These are phyloP conservation scores for Eremothecium coryli DNA, from an alignment of 1,139 yeast genomes.

Conservation along the genomic window DNA sequence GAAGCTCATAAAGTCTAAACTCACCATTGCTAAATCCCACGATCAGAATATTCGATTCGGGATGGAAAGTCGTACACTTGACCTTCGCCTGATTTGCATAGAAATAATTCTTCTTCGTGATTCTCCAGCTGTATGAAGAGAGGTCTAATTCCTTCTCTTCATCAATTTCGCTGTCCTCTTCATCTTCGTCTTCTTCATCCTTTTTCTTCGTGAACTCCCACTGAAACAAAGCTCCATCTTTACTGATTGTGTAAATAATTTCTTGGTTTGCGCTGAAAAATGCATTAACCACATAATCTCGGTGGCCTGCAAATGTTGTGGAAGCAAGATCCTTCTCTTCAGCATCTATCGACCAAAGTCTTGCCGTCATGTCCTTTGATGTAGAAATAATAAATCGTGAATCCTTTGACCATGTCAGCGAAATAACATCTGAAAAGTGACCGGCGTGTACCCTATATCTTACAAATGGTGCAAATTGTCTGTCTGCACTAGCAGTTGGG, in stretches of 20 bases:
- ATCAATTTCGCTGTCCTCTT: constrained; percentile 31
- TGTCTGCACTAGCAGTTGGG: constrained; percentile 59
- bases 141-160: constrained; percentile 35
- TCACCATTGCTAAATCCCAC: constrained; percentile 93
- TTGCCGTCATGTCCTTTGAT: constrained; percentile 82
- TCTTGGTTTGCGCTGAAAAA: constrained; percentile 83
- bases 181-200: constrained; percentile 32
- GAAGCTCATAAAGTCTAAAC: constrained; percentile 84
- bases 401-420: constrained; percentile 82
- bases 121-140: constrained; percentile 62
- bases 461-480: constrained; percentile 94
- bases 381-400: constrained; percentile 80
- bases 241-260: constrained; percentile 78
- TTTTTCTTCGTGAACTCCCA: constrained; percentile 75
- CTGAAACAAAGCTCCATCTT: constrained; percentile 87
- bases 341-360: constrained; percentile 69
- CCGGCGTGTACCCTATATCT: constrained; percentile 88
- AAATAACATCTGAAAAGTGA: constrained; percentile 73
- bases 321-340: constrained; percentile 68
- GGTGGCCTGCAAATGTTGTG: constrained; percentile 83
- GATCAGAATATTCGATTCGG: constrained; percentile 57
- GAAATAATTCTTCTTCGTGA: constrained; percentile 67
- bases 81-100: constrained; percentile 59
- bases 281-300: constrained; percentile 79
- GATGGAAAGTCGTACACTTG: constrained; percentile 76